Evolutionary conservation across 768 basidiomycete genomes (phyloP), one percentile per base, ranked within the genome.

Genomic region (Lenzites betulinus): DNA sequence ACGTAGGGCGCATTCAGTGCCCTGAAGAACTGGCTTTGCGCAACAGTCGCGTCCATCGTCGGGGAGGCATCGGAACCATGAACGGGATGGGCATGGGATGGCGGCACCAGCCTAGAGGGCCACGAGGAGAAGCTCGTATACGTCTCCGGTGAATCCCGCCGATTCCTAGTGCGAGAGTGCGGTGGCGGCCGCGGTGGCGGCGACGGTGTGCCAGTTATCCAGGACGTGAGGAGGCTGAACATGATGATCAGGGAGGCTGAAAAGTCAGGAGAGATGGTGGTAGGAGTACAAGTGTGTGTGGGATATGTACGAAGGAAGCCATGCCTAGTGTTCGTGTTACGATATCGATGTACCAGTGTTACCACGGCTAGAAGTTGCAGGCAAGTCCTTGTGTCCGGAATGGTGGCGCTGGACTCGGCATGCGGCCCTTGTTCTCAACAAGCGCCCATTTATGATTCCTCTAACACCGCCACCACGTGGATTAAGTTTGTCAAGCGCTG

Each of bases 311-410:
- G 20, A 12, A 35, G 7, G 11, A 8, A 44, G n/a, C 30, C 42
- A 54, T 44, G 26, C 8, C 20, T 22, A 9, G 7, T 23, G 22
- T 30, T 58, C 33, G 48, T 43, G 4, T 9, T 3, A 2, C 26
- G 3, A 4, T 33, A 33, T 33, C 30, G 30, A 33, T 33, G 11
- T 33, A 33, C 30, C n/a, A n/a, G n/a, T 11, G 43, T 15, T 49
- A 15, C 47, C 39, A 39, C 48, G 42, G 47, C 26, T 36, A 33
- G n/a, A n/a, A n/a, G 38, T 8, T 16, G 48, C 11, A 43, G 16
- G 25, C 60, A 57, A 62, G 48, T 50, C 60, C 35, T 62, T 62
- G 60, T 62, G 38, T 38, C 48, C 20, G 20, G 44, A 54, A 48
- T 22, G 59, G 59, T 23, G 20, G 46, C 51, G 30, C 42, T 30